Evolutionary conservation across 2,329 filamentous ascomycete species (phyloP), one percentile per base, ranked within the genome.

Genomic region (Tolypocladium ovalisporum): DNA sequence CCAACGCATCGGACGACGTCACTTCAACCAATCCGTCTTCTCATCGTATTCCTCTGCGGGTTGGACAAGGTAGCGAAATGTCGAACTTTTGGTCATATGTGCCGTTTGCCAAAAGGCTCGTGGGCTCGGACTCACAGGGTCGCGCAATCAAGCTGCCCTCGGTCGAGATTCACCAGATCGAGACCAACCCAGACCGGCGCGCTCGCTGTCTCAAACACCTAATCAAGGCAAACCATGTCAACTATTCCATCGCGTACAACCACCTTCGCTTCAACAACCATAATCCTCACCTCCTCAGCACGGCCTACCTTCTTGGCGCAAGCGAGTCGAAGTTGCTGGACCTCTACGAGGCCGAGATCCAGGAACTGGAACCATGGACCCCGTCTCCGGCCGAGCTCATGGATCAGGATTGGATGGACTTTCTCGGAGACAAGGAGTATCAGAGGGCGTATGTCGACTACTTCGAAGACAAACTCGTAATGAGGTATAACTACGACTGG

Each of bases 391-490:
- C 86, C 5, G 94, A 99, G 73, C 83, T 99, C 55, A 83, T 85
- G 22, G 80, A 85, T 61, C 80, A 87, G 57, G 94, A 99, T 69
- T 99, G 94, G 93, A 80, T 86, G 61, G 87, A 93, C 58, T 94
- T 85, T 65, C 71, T 97, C 36, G 92, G 93, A 27, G 84, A 90
- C 68, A 81, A 80, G 65, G 83, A 77, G 61, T 97, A 95, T 67
- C 90, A 99, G 72, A 83, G 93, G 59, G 93, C 91, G 0, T 99
- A 87, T 67, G 78, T 99, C 57, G 92, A 99, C 70, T 97, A 94
- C 69, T 97, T 96, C 68, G 94, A 99, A 70, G 94, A 99, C 69
- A 85, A 90, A 66, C 77, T 97, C 35, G 91, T 89, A 3, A 75
- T 82, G 70, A 75, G 76, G 34, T 82, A 86, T 65, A 79, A 84